A percentile compares a stretch with the other conserved stretches of the same genome.
These are phyloP conservation scores for Kwoniella mangroviensis DNA, from an alignment of 768 basidiomycete genomes.

Conservation along the genomic window DNA sequence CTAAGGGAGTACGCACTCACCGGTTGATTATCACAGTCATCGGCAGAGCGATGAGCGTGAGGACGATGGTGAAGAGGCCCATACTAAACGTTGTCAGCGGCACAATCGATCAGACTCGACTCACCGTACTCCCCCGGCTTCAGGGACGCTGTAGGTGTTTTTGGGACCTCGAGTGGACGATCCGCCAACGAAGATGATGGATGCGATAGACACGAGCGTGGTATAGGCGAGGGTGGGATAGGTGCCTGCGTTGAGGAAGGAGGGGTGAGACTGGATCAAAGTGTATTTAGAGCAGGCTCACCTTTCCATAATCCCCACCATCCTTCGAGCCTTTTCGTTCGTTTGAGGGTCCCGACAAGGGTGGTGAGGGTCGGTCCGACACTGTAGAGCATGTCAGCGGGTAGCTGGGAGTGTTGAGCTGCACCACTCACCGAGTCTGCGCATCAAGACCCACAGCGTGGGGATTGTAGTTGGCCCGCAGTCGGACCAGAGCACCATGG, in stretches of 20 bases:
- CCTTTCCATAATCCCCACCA: conserved; percentile 57
- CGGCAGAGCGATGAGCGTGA: conserved; percentile 54
- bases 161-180: conserved; percentile 52
- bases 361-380: conserved; percentile 56
- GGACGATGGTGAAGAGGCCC: conserved; percentile 55
- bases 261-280: too few relatives aligned
- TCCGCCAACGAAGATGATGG: conserved; percentile 57
- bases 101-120: conserved; percentile 8
- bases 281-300: too few relatives aligned
- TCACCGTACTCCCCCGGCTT: conserved; percentile 54
- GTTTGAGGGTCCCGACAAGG: conserved; percentile 47
- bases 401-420: not conserved
- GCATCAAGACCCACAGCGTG: conserved; percentile 55
- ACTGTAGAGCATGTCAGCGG: conserved; percentile 19
- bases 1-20: conserved; percentile 27
- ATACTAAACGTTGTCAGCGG: conserved; percentile 33
- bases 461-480: conserved; percentile 57
- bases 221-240: conserved; percentile 50
- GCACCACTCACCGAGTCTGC: conserved; percentile 44
- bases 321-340: conserved; percentile 56
- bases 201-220: conserved; percentile 51
- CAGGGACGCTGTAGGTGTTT: conserved; percentile 54
- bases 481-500: conserved; percentile 54
- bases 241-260: too few relatives aligned
- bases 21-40: conserved; percentile 58